These are phyloP conservation scores for Moesziomyces sp. DNA, from an alignment of 1,284 basidiomycete genomes.

Conservation along the genomic window DNA sequence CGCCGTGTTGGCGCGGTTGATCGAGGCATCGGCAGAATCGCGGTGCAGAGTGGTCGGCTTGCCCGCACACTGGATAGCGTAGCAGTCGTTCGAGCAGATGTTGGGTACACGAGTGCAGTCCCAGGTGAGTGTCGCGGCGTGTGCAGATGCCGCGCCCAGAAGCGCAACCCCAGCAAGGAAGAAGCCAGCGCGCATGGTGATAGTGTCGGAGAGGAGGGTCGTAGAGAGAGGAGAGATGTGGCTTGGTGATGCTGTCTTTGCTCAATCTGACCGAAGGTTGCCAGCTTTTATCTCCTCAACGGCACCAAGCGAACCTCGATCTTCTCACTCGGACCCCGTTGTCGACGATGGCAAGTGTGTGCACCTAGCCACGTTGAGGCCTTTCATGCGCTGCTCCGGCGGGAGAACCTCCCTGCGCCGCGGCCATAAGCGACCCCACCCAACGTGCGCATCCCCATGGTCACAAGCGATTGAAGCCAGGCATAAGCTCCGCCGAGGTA, in stretches of 20 bases:
- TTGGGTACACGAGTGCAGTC: conserved; percentile 56
- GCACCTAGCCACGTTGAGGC: too few relatives aligned
- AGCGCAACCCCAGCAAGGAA: conserved; percentile 3
- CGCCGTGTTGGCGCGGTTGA: conserved; percentile 43
- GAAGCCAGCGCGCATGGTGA: background rate
- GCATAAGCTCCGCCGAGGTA: too few relatives aligned
- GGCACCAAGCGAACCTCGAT: too few relatives aligned
- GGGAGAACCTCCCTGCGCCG: background rate
- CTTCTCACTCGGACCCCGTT: too few relatives aligned
- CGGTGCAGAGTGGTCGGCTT: conserved; percentile 53
- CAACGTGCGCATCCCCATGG: too few relatives aligned
- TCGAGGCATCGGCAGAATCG: conserved; percentile 39
- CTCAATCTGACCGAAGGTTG: too few relatives aligned
- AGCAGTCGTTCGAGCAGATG: conserved; percentile 57
- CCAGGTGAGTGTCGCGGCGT: conserved; percentile 45
- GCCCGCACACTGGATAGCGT: conserved; percentile 48
- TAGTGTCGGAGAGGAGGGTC: background rate
- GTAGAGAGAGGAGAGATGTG: background rate
- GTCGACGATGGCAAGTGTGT: too few relatives aligned
- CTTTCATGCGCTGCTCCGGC: background rate
- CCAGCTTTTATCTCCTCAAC: too few relatives aligned
- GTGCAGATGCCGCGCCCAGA: conserved; percentile 2
- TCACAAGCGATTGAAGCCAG: background rate
- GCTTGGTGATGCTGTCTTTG: too few relatives aligned
- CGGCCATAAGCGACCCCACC: background rate